Base-by-base conservation (phyloP, 495 filamentous ascomycete species). In the Penicillium psychrofluorescens region DNA sequence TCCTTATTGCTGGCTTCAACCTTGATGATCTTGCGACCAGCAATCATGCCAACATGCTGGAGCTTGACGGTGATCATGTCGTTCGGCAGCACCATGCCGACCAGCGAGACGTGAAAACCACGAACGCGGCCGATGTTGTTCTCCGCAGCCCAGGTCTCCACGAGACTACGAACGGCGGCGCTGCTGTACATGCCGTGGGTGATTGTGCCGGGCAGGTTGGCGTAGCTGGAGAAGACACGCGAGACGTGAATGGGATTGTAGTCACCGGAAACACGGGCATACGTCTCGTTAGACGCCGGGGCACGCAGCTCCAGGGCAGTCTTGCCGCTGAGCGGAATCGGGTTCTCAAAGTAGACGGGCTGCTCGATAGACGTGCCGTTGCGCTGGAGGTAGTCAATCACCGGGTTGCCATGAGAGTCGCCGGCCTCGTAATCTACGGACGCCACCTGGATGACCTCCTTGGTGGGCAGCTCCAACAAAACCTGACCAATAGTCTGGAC, bases 111-210 rank as follows among this genome's bases (percentile, higher is more conserved):
- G 63, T 94, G 88, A 77, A 92, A 99, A 54, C 91, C 95, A 51
- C 92, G 83, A 37, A 99, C 94, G 49, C 94, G 92, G 40, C 94
- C 91, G 50, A 96, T 81, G 61, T 96, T 91, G 71, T 97, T 99
- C 71, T 97, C 92, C 12, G 92, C 94, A 27, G 92, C 94, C 94
- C 92, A 97, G 9, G 91, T 96, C 74, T 97, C 92, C 6, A 99
- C 91, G n/a, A 96, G 70, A 63, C 88, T 90, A 40, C 92, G 84
- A n/a, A 97, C 92, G 14, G 94, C 89, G 41, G 92, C 92, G 68
- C 91, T 96, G 6, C 90, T 88, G 75, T 97, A 99, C 92, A 99
- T 99, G 46, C 92, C 92, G 62, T 99, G 91, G 2, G 91, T 96
- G 62, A 98, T 98, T 28, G 91, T 98, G 30, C 91, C 91, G 0